These are phyloP conservation scores for Geotrichum aggregatum DNA, from an alignment of 1,139 yeast genomes.

Conservation along the genomic window DNA sequence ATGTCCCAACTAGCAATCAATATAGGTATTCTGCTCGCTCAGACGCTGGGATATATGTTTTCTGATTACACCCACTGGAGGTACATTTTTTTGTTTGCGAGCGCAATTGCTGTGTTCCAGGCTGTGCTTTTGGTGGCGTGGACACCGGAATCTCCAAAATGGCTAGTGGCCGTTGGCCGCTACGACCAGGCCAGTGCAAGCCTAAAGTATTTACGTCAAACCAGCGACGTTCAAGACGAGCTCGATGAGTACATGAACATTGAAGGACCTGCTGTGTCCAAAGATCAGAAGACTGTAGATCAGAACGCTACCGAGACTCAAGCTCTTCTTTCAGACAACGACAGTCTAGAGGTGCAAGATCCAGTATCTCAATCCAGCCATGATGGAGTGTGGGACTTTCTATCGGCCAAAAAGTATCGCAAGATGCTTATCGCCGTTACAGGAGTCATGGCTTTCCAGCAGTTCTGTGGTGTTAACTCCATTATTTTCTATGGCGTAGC, in stretches of 20 bases:
- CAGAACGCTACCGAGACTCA: slow-evolving; percentile 19
- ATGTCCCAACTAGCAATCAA: slow-evolving; percentile 86
- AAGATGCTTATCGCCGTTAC: slow-evolving; percentile 65
- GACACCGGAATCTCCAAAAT: slow-evolving; percentile 78
- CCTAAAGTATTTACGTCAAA: slow-evolving; percentile 37
- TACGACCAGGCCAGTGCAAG: slow-evolving; percentile 39
- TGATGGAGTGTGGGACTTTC: slow-evolving; percentile 8
- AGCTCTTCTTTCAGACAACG: slow-evolving; percentile 17
- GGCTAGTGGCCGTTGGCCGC: slow-evolving; percentile 47
- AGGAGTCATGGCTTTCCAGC: slow-evolving; percentile 79
- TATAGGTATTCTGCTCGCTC: slow-evolving; percentile 77
- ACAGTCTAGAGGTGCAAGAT: neutral
- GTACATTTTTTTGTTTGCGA: slow-evolving; percentile 56
- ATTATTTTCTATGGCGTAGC: slow-evolving; percentile 90
- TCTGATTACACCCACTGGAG: slow-evolving; percentile 72
- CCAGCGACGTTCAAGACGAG: slow-evolving; percentile 30
- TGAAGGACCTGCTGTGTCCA: neutral
- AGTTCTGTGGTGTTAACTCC: slow-evolving; percentile 87
- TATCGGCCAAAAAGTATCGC: slow-evolving; percentile 37
- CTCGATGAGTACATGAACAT: slow-evolving; percentile 11
- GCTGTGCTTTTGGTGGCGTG: slow-evolving; percentile 43
- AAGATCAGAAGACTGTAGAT: too few relatives aligned
- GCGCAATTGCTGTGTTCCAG: slow-evolving; percentile 50
- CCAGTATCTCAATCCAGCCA: too few relatives aligned
- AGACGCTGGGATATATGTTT: slow-evolving; percentile 64